Base-by-base conservation (phyloP, 2,329 filamentous ascomycete genomes). In the Cadophora sp. region DNA sequence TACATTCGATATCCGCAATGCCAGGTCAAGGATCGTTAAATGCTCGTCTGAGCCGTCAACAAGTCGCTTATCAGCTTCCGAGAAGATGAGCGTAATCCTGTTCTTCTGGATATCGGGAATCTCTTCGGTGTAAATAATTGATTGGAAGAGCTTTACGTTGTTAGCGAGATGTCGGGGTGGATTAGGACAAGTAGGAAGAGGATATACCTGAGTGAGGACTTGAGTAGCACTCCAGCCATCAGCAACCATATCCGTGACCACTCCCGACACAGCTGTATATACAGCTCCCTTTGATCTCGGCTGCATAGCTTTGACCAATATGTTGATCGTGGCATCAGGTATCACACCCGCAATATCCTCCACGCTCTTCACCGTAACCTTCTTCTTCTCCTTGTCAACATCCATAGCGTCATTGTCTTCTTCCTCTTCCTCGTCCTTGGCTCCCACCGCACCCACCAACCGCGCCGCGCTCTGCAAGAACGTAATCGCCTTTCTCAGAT, bases 281-380 rank as follows among this genome's bases (percentile, higher is more conserved):
- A 89, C 84, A 16, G 87, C 84, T 0, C 86, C 86, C 46, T 85
- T 84, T 27, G 86, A 86, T 72, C 83, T 86, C 4, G 93, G 92
- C 73, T 92, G 91, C 82, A 98, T 92, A 22, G 93, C 91, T 68
- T 88, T 81, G 14, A 93, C 83, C 19, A 99, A 84, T 9, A 80
- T 81, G 65, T 91, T 86, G 61, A 99, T 88, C 1, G 93, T 92
- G 12, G 79, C 75, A 16, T 90, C 86, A 0, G 97, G 96, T 73
- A 99, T 94, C 2, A 98, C 93, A 65, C 97, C 96, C 0, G 96
- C 95, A 78, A 99, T 99, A 75, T 99, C 96, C 78, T 98, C 93
- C 58, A 99, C 88, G 63, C 89, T 92, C 74, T 88, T 88, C 46
- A 94, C 86, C 0, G 94, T 95, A 58, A 98, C 88, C 14, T 83